phyloP scores from a whole-genome alignment of 2,329 filamentous ascomycete species.

The Ascochyta pisi region DNA sequence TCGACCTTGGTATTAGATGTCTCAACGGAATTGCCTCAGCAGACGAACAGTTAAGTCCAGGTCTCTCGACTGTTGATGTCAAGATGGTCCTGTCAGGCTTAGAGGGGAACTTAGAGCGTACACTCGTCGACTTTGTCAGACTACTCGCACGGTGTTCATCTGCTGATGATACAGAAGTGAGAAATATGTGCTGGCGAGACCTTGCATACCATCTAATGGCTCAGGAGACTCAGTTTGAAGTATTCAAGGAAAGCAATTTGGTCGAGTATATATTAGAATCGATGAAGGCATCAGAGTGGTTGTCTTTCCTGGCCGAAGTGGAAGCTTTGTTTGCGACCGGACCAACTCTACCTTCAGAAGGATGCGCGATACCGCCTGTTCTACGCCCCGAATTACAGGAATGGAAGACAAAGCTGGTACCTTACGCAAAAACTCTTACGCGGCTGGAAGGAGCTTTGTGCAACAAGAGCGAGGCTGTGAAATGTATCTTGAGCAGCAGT shows the following conservation, averaged over 20 bases:
- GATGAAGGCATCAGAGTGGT: slow-evolving; percentile 31
- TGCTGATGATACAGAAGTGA: slow-evolving; percentile 1
- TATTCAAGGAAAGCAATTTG: background rate
- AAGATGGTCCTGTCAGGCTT: slow-evolving; percentile 14
- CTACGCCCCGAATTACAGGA: slow-evolving; percentile 15
- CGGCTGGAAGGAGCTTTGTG: slow-evolving; percentile 26
- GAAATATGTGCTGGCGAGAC: slow-evolving; percentile 29
- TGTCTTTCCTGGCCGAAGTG: slow-evolving; percentile 28
- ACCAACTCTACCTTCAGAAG: slow-evolving; percentile 3
- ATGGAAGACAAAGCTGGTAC: background rate
- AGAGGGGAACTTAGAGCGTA: slow-evolving; percentile 8
- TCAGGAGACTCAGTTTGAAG: slow-evolving; percentile 11
- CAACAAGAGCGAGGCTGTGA: slow-evolving; percentile 13
- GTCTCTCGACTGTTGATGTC: slow-evolving; percentile 21
- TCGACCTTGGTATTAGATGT: slow-evolving; percentile 23
- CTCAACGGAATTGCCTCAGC: slow-evolving; percentile 26
- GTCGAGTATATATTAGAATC: slow-evolving; percentile 25
- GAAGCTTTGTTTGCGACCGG: slow-evolving; percentile 25
- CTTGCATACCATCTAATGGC: slow-evolving; percentile 27
- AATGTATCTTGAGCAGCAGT: slow-evolving; percentile 24
- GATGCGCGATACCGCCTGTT: slow-evolving; percentile 12
- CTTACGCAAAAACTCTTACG: slow-evolving; percentile 20
- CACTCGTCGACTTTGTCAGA: slow-evolving; percentile 26
- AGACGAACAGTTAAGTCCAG: slow-evolving; percentile 10
- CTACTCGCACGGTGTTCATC: slow-evolving; percentile 18